These are phyloP conservation scores for Erigeron canadensis DNA, from an alignment of 129 eudicot genomes.

Conservation along the genomic window DNA sequence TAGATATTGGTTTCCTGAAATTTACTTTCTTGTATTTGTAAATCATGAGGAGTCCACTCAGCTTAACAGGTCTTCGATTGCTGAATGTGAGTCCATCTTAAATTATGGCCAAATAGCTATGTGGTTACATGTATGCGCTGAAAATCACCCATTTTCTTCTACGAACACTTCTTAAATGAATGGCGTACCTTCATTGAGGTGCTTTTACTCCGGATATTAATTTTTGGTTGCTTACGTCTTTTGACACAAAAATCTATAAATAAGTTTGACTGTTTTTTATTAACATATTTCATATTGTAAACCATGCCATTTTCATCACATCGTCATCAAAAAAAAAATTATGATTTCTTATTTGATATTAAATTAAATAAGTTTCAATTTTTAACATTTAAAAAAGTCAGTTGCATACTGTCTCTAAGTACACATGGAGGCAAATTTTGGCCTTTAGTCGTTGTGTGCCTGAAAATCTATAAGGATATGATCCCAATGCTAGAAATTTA, in stretches of 20 bases:
- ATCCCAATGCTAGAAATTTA: conserved; percentile 75
- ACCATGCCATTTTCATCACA: conserved; percentile 9
- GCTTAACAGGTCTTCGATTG: no score
- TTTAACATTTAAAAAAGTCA: conserved; percentile 57
- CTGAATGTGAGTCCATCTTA: no score
- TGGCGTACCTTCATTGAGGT: conserved; percentile 98
- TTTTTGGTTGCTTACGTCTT: conserved; percentile 11
- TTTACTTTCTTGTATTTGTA: no score
- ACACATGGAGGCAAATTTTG: conserved; percentile 95
- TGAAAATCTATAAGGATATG: conserved; percentile 96
- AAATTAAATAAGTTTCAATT: conserved; percentile 18
- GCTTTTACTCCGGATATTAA: conserved; percentile 7
- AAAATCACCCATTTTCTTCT: not conserved
- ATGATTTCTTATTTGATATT: conserved; percentile 1
- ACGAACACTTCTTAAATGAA: conserved; percentile 44
- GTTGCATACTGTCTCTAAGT: conserved; percentile 92
- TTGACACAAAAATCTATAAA: not conserved
- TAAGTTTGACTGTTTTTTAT: not conserved
- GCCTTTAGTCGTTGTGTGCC: conserved; percentile 95
- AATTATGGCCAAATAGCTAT: no score
- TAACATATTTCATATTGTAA: not conserved
- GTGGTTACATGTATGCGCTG: no score
- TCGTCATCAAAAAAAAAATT: not conserved
- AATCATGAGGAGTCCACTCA: no score
- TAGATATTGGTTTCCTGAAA: no score